Evolutionary conservation across 371 early-diverging fungal genomes (phyloP), one percentile per base, ranked within the genome.

Genomic region (Apophysomyces elegans): DNA sequence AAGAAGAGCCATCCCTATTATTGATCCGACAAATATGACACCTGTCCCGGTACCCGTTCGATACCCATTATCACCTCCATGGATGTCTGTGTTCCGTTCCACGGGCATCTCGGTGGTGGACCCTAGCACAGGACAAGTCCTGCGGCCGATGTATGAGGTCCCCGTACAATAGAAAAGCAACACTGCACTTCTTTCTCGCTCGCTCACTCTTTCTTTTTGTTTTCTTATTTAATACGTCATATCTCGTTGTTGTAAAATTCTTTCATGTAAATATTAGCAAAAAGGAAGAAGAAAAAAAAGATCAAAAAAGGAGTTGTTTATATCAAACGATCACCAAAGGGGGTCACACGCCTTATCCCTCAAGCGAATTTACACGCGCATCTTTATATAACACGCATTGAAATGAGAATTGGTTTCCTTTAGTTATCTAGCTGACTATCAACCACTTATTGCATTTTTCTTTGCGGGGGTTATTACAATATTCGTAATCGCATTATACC

Each of bases 1-100:
- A 47, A 56, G 63, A 44, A 64, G 77, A 58, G 77, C 71, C 6
- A 77, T 81, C 37, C 81, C 81, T 35, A 81, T 81, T 41, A 79
- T 81, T 38, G 67, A 81, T 64, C 81, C 81, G 36, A 44, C 62
- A 38, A 80, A 73, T 43, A 77, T 75, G 77, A 68, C 76, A 38
- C 80, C 75, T 37, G 77, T 80, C 18, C 63, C 74, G 44, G 69
- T 78, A 8, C 79, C 70, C 36, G 57, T 50, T 56, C 68, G 62
- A 56, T 46, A 44, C 38, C 18, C 69, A 58, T 45, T 43, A 66
- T n/a, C 46, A 7, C 69, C 65, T 13, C 35, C 59, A 39, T 44
- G 50, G 41, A 41, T 32, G 36, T 37, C 18, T 58, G 54, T 50
- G 54, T 58, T 36, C 21, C 50, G 37, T 26, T 39, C 43, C 26